Evolutionary conservation across 495 filamentous ascomycete genomes (phyloP), one percentile per base, ranked within the genome.

Genomic region (Aspergillus asperescens): DNA sequence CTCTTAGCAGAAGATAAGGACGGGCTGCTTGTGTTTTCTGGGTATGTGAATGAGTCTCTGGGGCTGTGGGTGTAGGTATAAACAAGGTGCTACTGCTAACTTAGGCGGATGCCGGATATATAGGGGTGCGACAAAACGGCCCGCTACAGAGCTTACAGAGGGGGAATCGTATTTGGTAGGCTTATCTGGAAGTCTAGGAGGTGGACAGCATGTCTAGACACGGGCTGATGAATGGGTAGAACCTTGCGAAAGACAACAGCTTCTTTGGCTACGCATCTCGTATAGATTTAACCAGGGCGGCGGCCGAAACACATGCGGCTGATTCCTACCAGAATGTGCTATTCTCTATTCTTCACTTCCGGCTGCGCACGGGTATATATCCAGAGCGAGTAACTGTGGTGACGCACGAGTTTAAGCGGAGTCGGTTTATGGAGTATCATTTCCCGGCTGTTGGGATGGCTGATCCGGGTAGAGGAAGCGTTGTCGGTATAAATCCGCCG

Each of bases 271-370:
- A 56, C 23, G 18, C 44, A 3, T 12, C 28, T 19, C 48, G 44
- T 20, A 62, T 62, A 18, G 48, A 70, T 16, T 55, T 40, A 8
- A 39, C 48, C 1, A 47, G 58, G 70, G 32, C 84, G 34, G 61
- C 75, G 6, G 60, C 80, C 5, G 89, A 93, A 60, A 70, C 77
- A 9, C 72, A 77, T 44, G 87, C 89, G 0, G 77, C 86, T n/a
- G 89, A 94, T 57, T 90, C 85, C 4, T 89, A 87, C 60, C 80
- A 85, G 51, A 94, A 93, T 56, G 67, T 91, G 10, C 63, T 91
- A 16, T 88, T 90, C 57, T 85, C 85, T 3, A 58, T 90, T 7
- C 54, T 83, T 5, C 65, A 66, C 18, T 91, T 89, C 63, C 77
- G 74, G 59, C 27, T 54, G 16, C 59, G 70, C 19, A 71, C 68